These are phyloP conservation scores for Scytalidium lignicola DNA, from an alignment of 2,329 filamentous ascomycete genomes.

Conservation along the genomic window DNA sequence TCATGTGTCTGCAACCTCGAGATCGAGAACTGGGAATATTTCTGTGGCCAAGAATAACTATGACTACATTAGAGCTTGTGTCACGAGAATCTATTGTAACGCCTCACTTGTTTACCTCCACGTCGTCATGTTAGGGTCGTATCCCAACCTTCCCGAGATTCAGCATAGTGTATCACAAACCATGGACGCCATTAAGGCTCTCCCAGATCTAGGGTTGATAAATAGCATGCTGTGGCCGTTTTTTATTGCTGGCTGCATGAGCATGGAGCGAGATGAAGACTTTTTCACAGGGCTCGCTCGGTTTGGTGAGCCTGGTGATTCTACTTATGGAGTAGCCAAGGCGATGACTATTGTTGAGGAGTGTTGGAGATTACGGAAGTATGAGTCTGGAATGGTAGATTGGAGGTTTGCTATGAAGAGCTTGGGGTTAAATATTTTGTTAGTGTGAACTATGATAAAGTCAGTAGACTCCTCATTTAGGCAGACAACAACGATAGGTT, in stretches of 20 bases:
- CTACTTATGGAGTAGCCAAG: neutral
- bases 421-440: constrained; percentile 7
- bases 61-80: neutral
- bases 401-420: constrained; percentile 5
- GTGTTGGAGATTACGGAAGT: constrained; percentile 6
- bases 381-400: constrained; percentile 1
- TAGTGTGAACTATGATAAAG: too few relatives aligned
- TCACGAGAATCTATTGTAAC: constrained; percentile 10
- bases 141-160: constrained; percentile 10
- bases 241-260: constrained; percentile 16
- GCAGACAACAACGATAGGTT: too few relatives aligned
- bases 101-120: constrained; percentile 13
- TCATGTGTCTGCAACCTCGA: neutral
- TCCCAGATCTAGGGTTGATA: constrained; percentile 9
- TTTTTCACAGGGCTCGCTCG: constrained; percentile 13
- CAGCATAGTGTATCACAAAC: constrained; percentile 3
- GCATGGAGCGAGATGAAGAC: constrained; percentile 7
- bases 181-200: constrained; percentile 6
- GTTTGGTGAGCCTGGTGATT: neutral
- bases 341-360: constrained; percentile 10
- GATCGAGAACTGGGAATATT: neutral
- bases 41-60: neutral
- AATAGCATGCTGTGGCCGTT: constrained; percentile 14
- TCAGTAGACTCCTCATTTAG: too few relatives aligned
- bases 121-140: constrained; percentile 9